phyloP scores from a whole-genome alignment of 208 protist species.

The Trichomonas vaginalis region DNA sequence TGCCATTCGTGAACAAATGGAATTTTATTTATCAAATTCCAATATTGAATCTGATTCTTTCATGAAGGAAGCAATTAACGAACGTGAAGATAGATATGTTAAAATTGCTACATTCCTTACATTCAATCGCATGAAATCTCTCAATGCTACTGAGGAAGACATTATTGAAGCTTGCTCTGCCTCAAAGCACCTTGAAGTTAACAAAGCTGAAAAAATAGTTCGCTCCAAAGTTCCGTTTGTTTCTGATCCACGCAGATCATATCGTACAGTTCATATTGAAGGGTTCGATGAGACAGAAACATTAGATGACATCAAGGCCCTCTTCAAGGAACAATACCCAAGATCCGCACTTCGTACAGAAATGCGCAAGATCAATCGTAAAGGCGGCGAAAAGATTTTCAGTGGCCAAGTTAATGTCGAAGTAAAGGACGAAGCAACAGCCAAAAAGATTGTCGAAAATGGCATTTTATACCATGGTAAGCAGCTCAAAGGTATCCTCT shows the following conservation, averaged over 20 bases:
- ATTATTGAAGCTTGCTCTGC: neutral
- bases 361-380: neutral
- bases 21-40: neutral
- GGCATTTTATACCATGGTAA: neutral
- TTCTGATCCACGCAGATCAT: neutral
- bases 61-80: neutral
- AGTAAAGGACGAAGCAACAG: neutral
- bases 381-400: neutral
- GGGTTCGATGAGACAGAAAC: neutral
- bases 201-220: neutral
- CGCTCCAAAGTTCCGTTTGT: neutral
- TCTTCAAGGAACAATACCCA: neutral
- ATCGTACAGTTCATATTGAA: neutral
- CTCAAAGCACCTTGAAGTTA: neutral
- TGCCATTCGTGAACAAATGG: neutral
- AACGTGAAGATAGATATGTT: neutral
- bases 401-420: neutral
- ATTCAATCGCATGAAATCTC: neutral
- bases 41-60: neutral
- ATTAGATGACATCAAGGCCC: neutral
- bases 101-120: neutral
- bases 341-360: neutral
- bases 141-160: neutral
- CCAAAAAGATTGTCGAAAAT: neutral
- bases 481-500: neutral